These are phyloP conservation scores for Quercus lobata DNA, from an alignment of 331 rosid genomes.

Conservation along the genomic window DNA sequence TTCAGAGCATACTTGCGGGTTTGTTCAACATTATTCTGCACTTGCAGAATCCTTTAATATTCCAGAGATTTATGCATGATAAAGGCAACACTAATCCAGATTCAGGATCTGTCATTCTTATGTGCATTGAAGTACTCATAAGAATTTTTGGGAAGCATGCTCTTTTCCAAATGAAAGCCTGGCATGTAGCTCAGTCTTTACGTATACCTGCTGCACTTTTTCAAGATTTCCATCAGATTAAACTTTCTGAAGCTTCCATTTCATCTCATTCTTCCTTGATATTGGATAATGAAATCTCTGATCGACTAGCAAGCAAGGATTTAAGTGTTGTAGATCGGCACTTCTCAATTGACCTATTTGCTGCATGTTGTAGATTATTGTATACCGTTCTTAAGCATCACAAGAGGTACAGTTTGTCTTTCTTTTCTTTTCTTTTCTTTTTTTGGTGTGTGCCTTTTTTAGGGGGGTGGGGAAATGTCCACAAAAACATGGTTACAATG, in stretches of 20 bases:
- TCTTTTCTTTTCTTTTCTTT: not conserved
- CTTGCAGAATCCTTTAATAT: slow-evolving; percentile 62
- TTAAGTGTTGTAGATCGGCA: slow-evolving; percentile 39
- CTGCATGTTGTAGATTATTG: slow-evolving; percentile 76
- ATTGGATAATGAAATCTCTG: slow-evolving; percentile 33
- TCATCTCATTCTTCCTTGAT: slow-evolving; percentile 26
- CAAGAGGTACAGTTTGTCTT: slow-evolving; percentile 48
- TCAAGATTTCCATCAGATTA: slow-evolving; percentile 54
- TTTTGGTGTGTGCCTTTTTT: no score
- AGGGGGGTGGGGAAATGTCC: no score
- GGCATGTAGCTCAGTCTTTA: slow-evolving; percentile 72
- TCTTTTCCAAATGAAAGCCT: slow-evolving; percentile 59
- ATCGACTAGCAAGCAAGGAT: slow-evolving; percentile 34
- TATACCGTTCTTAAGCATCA: slow-evolving; percentile 68
- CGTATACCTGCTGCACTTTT: slow-evolving; percentile 80
- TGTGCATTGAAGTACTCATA: slow-evolving; percentile 83
- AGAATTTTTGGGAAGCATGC: slow-evolving; percentile 71
- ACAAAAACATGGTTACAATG: not conserved
- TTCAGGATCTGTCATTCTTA: slow-evolving; percentile 83
- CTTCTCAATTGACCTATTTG: slow-evolving; percentile 61
- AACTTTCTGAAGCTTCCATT: slow-evolving; percentile 39
- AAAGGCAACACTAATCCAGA: slow-evolving; percentile 51
- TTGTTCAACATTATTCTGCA: slow-evolving; percentile 71
- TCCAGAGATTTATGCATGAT: slow-evolving; percentile 35
- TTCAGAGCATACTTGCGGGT: slow-evolving; percentile 57